These are phyloP conservation scores for Colletotrichum spaethianum DNA, from an alignment of 2,329 filamentous ascomycete genomes.

Conservation along the genomic window DNA sequence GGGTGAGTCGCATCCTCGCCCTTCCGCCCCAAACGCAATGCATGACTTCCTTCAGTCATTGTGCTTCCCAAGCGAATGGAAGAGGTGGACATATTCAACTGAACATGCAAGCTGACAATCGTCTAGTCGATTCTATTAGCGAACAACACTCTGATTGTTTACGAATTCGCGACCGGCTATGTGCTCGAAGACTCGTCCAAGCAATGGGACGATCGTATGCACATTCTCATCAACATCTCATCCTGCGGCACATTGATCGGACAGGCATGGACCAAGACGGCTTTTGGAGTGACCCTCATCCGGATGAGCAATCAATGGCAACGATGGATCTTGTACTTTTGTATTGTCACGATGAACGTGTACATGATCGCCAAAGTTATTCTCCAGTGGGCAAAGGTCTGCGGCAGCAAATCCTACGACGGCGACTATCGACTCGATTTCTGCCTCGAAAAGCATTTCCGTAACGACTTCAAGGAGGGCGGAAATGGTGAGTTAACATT, in stretches of 20 bases:
- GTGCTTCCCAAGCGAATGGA: background rate
- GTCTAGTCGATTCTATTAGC: slow-evolving; percentile 55
- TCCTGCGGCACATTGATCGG: slow-evolving; percentile 55
- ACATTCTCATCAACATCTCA: slow-evolving; percentile 63
- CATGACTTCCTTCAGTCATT: background rate
- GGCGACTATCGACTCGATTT: slow-evolving; percentile 63
- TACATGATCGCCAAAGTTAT: slow-evolving; percentile 63
- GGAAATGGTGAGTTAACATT: slow-evolving; percentile 60
- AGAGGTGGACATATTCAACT: background rate
- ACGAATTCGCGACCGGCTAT: slow-evolving; percentile 65
- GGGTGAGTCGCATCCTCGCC: slow-evolving; percentile 51
- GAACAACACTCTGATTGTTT: slow-evolving; percentile 61
- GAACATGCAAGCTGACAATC: background rate
- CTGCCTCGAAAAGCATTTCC: slow-evolving; percentile 56
- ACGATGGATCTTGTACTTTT: slow-evolving; percentile 61
- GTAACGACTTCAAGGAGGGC: slow-evolving; percentile 62
- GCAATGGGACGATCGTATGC: slow-evolving; percentile 66
- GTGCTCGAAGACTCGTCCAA: slow-evolving; percentile 53
- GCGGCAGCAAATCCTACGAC: slow-evolving; percentile 57
- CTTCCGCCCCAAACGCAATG: too few relatives aligned
- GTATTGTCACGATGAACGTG: slow-evolving; percentile 63
- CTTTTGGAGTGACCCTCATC: slow-evolving; percentile 54
- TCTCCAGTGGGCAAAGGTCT: slow-evolving; percentile 65
- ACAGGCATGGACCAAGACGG: slow-evolving; percentile 55
- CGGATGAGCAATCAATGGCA: slow-evolving; percentile 61